A percentile compares a stretch with the other conserved stretches of the same genome.
phyloP scores from a whole-genome alignment of 1,284 basidiomycete species.

The Puccinia horiana region DNA sequence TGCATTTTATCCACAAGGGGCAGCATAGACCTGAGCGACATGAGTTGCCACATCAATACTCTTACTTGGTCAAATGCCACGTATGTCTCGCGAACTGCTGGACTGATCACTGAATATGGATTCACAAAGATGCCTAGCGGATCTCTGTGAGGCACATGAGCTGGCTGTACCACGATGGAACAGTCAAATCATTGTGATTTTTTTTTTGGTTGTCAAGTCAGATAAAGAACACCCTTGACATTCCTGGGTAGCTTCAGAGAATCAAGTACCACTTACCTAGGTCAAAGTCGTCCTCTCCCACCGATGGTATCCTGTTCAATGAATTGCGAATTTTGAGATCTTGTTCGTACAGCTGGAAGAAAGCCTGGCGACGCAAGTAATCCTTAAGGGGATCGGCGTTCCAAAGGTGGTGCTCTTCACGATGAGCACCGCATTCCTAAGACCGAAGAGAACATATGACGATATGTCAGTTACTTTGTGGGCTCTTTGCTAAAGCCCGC shows the following conservation, averaged over 20 bases:
- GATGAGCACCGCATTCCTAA: constrained; percentile 44
- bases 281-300: constrained; percentile 40
- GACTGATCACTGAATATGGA: background rate
- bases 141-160: background rate
- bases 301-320: background rate
- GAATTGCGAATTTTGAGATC: background rate
- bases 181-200: background rate
- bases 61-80: constrained; percentile 2
- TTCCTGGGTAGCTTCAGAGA: background rate
- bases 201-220: background rate
- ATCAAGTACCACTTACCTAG: constrained; percentile 1
- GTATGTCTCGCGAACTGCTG: background rate
- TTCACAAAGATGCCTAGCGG: constrained; percentile 23
- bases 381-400: constrained; percentile 30
- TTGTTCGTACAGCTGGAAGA: constrained; percentile 22
- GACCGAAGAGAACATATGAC: background rate
- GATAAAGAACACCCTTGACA: background rate
- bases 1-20: background rate
- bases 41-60: background rate
- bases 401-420: constrained; percentile 21
- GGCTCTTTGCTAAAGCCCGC: background rate
- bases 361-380: constrained; percentile 34
- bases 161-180: background rate
- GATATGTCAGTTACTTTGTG: background rate
- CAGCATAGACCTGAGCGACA: background rate